A percentile compares a stretch with the other conserved stretches of the same genome.
Evolutionary conservation across 1,139 yeast genomes (phyloP).

Genomic region (Pichia cactophila): DNA sequence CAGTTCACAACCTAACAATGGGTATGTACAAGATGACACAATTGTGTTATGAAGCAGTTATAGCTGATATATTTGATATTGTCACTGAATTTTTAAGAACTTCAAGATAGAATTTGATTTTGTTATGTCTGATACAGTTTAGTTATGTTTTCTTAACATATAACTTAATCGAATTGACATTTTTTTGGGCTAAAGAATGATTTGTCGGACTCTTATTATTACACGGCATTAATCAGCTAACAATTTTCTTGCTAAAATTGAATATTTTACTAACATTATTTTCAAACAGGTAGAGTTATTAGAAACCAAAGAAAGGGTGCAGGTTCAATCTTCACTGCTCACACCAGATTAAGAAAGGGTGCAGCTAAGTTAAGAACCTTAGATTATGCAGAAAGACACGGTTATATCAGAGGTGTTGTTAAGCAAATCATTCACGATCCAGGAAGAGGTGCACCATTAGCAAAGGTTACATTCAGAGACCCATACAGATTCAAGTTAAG

Average conservation of each 20-base stretch:
- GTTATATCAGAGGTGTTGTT: conserved; percentile 98
- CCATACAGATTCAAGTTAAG: conserved; percentile 98
- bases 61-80: not conserved
- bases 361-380: conserved; percentile 99
- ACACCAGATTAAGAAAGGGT: conserved; percentile 99
- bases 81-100: not conserved
- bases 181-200: not conserved
- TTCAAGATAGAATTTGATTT: not conserved
- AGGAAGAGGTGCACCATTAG: conserved; percentile 99
- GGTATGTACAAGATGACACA: conserved; percentile 7
- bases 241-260: too few relatives aligned
- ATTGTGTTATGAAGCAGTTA: not conserved
- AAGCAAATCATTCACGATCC: conserved; percentile 99
- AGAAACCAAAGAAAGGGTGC: conserved; percentile 99
- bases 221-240: not conserved
- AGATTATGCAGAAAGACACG: conserved; percentile 99
- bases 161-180: not conserved
- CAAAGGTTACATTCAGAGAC: conserved; percentile 98
- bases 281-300: conserved; percentile 88
- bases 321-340: conserved; percentile 99
- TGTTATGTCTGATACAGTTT: too few relatives aligned
- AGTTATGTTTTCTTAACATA: not conserved
- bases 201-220: not conserved
- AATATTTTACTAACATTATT: conserved; percentile 13
- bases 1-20: conserved; percentile 13